Percentiles rank a stretch among this genome's conserved stretches.
phyloP scores from a whole-genome alignment of 2,329 filamentous ascomycete species.

The Fusarium sp. region DNA sequence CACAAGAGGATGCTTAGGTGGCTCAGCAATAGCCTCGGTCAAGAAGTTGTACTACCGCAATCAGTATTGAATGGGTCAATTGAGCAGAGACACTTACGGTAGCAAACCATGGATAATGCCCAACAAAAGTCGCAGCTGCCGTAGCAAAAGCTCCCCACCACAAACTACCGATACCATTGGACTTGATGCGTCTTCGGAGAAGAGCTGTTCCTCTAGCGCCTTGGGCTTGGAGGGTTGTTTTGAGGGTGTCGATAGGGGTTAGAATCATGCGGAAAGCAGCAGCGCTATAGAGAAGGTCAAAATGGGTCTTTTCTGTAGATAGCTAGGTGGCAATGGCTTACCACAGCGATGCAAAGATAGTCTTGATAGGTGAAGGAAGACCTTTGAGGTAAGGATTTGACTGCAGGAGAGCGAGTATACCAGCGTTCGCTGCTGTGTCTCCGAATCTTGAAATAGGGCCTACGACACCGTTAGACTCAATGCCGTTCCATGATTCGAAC shows the following conservation, averaged over 20 bases:
- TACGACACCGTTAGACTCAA: constrained; percentile 17
- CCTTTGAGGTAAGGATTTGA: constrained; percentile 58
- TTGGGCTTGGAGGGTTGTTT: constrained; percentile 62
- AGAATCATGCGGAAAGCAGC: constrained; percentile 60
- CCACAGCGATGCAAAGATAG: constrained; percentile 60
- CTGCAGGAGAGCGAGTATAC: constrained; percentile 59
- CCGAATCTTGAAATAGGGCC: constrained; percentile 59
- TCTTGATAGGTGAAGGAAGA: constrained; percentile 57
- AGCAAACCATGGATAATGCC: constrained; percentile 63
- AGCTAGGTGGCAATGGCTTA: constrained; percentile 2
- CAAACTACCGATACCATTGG: constrained; percentile 57
- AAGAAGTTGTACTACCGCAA: constrained; percentile 56
- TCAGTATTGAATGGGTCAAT: background rate
- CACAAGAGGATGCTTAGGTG: constrained; percentile 52
- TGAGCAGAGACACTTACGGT: constrained; percentile 47
- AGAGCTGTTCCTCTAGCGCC: constrained; percentile 56
- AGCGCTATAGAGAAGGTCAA: constrained; percentile 46
- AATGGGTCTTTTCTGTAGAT: fast-evolving
- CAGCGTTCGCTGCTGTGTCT: constrained; percentile 61
- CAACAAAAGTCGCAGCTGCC: constrained; percentile 60
- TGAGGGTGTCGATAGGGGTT: constrained; percentile 62
- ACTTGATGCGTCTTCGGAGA: constrained; percentile 57
- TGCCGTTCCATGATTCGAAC: fast-evolving
- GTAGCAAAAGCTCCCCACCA: constrained; percentile 64
- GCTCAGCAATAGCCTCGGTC: constrained; percentile 53